These are phyloP conservation scores for Mycena floridula DNA, from an alignment of 768 basidiomycete genomes.

Conservation along the genomic window DNA sequence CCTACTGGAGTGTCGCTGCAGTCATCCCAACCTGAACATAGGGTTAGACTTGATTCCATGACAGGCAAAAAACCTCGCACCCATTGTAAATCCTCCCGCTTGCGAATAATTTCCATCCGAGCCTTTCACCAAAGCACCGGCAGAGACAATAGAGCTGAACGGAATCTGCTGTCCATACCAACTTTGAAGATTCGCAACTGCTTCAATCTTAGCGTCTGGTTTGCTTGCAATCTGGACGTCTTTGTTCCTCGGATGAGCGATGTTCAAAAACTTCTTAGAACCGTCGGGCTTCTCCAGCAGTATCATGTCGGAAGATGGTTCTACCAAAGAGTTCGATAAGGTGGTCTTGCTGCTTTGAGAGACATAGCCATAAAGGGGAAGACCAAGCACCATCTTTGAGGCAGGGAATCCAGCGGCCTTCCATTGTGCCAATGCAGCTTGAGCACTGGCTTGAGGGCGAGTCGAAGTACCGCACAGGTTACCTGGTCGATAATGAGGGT, in stretches of 20 bases:
- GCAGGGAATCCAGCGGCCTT: constrained; percentile 61
- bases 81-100: constrained; percentile 46
- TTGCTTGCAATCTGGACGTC: too few species aligned
- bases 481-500: constrained; percentile 21
- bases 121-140: constrained; percentile 44
- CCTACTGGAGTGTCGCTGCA: constrained; percentile 63
- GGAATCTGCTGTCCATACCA: constrained; percentile 50
- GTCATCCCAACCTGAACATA: constrained; percentile 56
- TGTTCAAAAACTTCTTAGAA: constrained; percentile 41
- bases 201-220: constrained; percentile 12
- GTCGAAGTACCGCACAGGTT: constrained; percentile 58
- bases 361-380: constrained; percentile 65
- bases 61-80: constrained; percentile 18
- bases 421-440: constrained; percentile 58
- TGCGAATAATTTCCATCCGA: constrained; percentile 39
- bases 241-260: constrained; percentile 30
- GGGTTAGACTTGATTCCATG: neutral
- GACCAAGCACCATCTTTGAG: constrained; percentile 59
- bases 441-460: constrained; percentile 62
- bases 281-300: constrained; percentile 36
- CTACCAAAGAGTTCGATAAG: constrained; percentile 33
- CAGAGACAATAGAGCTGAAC: constrained; percentile 40
- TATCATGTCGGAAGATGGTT: too few species aligned
- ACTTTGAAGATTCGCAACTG: constrained; percentile 31
- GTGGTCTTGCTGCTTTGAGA: constrained; percentile 45